A percentile compares a stretch with the other conserved stretches of the same genome.
These are phyloP conservation scores for Cornus controversa DNA, from an alignment of 148 eudicot species.

Conservation along the genomic window DNA sequence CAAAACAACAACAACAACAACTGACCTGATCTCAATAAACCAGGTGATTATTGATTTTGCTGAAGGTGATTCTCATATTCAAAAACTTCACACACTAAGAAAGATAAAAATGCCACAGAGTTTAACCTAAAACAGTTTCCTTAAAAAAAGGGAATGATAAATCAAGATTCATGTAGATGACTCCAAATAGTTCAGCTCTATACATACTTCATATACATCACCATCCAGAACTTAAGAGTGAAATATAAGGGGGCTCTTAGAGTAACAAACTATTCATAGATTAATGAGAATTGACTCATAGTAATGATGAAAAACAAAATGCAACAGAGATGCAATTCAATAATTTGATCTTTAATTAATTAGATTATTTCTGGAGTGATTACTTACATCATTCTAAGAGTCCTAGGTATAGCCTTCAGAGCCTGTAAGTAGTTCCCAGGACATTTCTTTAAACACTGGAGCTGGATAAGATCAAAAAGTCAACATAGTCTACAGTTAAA, in stretches of 20 bases:
- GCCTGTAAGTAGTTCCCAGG: slow-evolving; percentile 89
- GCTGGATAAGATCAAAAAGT: slow-evolving; percentile 39
- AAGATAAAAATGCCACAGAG: background rate
- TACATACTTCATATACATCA: background rate
- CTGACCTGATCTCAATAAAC: background rate
- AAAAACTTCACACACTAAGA: background rate
- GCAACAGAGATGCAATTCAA: background rate
- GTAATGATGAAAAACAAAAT: background rate
- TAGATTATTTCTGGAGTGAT: background rate
- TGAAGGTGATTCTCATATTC: background rate
- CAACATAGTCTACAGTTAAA: background rate
- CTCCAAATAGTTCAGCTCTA: background rate
- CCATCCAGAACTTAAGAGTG: background rate
- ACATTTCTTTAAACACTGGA: slow-evolving; percentile 67
- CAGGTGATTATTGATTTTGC: background rate
- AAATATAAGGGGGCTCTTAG: background rate
- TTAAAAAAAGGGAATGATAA: background rate
- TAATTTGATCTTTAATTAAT: background rate
- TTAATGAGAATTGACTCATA: background rate
- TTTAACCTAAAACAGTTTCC: background rate
- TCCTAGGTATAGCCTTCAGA: slow-evolving; percentile 81
- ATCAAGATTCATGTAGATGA: slow-evolving; percentile 1
- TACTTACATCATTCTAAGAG: slow-evolving; percentile 97
- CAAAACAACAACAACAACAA: too few species aligned
- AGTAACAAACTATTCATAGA: background rate